Conservation (phyloP, 225 moss, liverwort and hornwort species). For the Thuidium tamariscinum region DNA sequence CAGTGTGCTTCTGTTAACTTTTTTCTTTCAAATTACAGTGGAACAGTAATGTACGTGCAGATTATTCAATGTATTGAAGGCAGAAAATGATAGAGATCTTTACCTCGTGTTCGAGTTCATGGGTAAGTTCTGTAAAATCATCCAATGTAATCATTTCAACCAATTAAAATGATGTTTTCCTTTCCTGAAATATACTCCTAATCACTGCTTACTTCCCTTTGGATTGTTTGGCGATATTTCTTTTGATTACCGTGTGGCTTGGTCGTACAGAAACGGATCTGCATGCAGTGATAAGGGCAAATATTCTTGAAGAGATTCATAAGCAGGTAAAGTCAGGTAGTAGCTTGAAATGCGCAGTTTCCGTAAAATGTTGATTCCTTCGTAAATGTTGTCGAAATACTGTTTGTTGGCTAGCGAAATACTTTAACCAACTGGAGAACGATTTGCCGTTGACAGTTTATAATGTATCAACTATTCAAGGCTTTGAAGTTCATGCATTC, state of each 20-base stretch:
- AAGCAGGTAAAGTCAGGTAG: slow-evolving; percentile 59
- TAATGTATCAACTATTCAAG: slow-evolving; percentile 96
- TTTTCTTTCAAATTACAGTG: background rate
- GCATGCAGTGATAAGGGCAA: slow-evolving; percentile 90
- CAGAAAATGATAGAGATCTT: slow-evolving; percentile 91
- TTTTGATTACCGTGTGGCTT: background rate
- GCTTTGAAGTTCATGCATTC: slow-evolving; percentile 95
- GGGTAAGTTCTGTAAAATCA: slow-evolving; percentile 33
- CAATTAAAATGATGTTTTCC: background rate
- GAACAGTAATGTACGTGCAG: slow-evolving; percentile 11
- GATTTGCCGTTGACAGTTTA: slow-evolving; percentile 52
- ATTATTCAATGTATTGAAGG: slow-evolving; percentile 83
- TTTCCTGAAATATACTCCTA: background rate
- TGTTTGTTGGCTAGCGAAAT: background rate
- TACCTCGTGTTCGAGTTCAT: slow-evolving; percentile 95
- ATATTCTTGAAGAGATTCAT: slow-evolving; percentile 95
- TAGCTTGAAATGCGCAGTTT: background rate
- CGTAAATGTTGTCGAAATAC: background rate
- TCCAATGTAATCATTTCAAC: background rate
- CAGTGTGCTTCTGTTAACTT: background rate
- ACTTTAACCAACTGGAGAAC: background rate
- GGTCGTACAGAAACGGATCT: slow-evolving; percentile 76
- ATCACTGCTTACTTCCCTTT: background rate
- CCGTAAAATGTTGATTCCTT: background rate
- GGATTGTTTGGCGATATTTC: background rate